Evolutionary conservation across 805 yeast genomes (phyloP).

Genomic region (Candida bentonensis): DNA sequence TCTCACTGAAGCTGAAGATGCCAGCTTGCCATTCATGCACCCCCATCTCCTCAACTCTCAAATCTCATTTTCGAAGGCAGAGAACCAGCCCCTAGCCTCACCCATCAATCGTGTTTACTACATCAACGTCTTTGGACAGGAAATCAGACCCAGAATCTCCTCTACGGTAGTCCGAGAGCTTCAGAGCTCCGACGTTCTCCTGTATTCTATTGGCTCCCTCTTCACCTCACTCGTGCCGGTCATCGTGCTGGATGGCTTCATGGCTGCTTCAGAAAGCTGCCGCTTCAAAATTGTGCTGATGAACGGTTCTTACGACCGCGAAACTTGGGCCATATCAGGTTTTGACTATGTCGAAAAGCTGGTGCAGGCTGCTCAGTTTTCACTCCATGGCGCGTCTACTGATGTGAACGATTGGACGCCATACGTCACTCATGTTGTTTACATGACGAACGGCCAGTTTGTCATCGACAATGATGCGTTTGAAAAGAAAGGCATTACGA

Average conservation of each 20-base stretch:
- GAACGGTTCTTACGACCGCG: conserved; percentile 69
- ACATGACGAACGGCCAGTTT: conserved; percentile 14
- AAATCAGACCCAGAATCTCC: conserved; percentile 63
- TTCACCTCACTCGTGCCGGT: conserved; percentile 83
- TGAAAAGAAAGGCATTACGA: not conserved
- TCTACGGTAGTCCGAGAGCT: conserved; percentile 42
- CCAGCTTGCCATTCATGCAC: conserved; percentile 56
- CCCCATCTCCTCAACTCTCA: conserved; percentile 69
- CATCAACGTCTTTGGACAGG: conserved; percentile 79
- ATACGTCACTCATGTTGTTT: conserved; percentile 51
- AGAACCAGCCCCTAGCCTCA: conserved; percentile 47
- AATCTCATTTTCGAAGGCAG: conserved; percentile 52
- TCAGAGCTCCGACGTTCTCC: conserved; percentile 34
- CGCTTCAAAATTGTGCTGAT: conserved; percentile 38
- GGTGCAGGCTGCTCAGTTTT: conserved; percentile 26
- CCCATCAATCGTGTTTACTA: conserved; percentile 65
- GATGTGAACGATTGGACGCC: conserved; percentile 24
- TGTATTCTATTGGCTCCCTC: conserved; percentile 76
- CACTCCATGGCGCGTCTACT: not conserved
- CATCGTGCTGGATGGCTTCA: conserved; percentile 57
- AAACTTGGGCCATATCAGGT: conserved; percentile 57
- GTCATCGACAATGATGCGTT: not conserved
- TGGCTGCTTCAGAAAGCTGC: conserved; percentile 35
- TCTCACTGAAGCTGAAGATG: conserved; percentile 35
- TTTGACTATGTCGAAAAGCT: conserved; percentile 43